Conservation (phyloP, 192 early-diverging fungal genomes). For the Diversispora eburnea region DNA sequence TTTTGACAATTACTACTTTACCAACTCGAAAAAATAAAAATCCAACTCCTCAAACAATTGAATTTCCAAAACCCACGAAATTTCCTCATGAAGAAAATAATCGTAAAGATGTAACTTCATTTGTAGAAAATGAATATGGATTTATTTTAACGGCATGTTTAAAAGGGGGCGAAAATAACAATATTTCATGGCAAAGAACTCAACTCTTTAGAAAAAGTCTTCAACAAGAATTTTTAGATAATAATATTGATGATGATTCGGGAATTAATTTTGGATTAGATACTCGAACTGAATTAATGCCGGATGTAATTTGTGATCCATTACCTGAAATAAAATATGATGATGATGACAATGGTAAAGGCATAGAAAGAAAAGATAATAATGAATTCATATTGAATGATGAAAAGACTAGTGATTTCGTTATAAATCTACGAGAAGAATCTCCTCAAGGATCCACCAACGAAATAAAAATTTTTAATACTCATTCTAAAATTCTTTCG, state of each 20-base stretch:
- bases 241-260: not conserved
- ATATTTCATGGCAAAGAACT: constrained; percentile 8
- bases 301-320: constrained; percentile 1
- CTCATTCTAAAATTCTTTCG: not conserved
- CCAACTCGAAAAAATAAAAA: not conserved
- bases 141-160: not conserved
- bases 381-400: not conserved
- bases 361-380: too few species aligned
- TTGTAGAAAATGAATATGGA: constrained; percentile 1
- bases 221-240: not conserved
- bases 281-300: not conserved
- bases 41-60: not conserved
- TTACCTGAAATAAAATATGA: not conserved
- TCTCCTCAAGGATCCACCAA: too few species aligned
- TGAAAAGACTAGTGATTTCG: constrained; percentile 9
- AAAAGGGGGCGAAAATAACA: not conserved
- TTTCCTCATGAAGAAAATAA: not conserved
- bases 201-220: not conserved
- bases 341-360: not conserved
- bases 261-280: not conserved
- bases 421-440: not conserved
- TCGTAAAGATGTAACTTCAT: not conserved
- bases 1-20: not conserved
- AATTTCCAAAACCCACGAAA: not conserved
- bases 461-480: not conserved